Conservation (phyloP, 192 early-diverging fungal species). For the Piromyces finnis region DNA sequence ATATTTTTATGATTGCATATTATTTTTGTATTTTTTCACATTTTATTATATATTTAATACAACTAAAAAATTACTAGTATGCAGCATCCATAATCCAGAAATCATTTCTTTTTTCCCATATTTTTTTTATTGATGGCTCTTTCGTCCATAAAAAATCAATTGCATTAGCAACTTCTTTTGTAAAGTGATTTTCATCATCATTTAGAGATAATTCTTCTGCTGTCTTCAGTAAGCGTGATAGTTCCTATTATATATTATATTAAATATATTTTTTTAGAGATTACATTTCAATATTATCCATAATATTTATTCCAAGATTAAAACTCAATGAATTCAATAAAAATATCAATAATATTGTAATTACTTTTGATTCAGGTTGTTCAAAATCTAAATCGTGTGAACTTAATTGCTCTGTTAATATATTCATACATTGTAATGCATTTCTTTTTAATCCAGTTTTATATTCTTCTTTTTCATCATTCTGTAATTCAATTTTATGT, state of each 20-base stretch:
- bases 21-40: no score
- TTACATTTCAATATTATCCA: no score
- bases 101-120: not conserved
- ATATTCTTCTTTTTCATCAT: not conserved
- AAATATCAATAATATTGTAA: no score
- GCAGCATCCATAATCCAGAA: not conserved
- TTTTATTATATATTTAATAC: not conserved
- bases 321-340: no score
- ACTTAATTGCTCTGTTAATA: not conserved
- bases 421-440: not conserved
- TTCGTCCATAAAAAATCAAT: not conserved
- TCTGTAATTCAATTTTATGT: not conserved
- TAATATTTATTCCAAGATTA: no score
- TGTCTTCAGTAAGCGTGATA: not conserved
- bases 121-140: not conserved
- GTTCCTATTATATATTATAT: not conserved
- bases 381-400: not conserved
- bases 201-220: not conserved
- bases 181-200: not conserved
- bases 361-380: not conserved
- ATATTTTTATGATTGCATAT: no score
- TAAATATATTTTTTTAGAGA: no score
- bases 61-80: not conserved
- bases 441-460: not conserved
- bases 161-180: not conserved